These are phyloP conservation scores for Candida qinlingensis DNA, from an alignment of 805 yeast genomes.

Conservation along the genomic window DNA sequence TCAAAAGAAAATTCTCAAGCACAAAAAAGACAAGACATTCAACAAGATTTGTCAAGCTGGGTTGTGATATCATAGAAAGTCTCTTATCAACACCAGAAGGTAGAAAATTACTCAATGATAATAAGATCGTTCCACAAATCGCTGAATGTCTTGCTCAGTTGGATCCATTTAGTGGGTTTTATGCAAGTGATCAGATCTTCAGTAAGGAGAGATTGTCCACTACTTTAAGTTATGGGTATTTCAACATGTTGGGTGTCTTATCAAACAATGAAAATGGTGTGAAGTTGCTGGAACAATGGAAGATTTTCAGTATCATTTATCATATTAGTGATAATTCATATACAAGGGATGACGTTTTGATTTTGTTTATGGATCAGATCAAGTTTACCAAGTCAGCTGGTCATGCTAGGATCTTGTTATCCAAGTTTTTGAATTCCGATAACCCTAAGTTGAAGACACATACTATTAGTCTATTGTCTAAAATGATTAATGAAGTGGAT, in stretches of 20 bases:
- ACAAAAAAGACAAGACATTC: conserved; percentile 46
- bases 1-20: conserved; percentile 72
- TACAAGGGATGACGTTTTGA: conserved; percentile 50
- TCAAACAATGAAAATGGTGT: conserved; percentile 59
- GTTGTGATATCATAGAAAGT: conserved; percentile 67
- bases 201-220: conserved; percentile 51
- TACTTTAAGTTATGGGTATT: conserved; percentile 72
- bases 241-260: conserved; percentile 71
- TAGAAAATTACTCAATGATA: conserved; percentile 55
- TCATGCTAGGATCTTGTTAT: conserved; percentile 62
- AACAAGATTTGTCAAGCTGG: conserved; percentile 59
- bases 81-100: conserved; percentile 64
- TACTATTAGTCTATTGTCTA: conserved; percentile 51
- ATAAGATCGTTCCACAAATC: conserved; percentile 79
- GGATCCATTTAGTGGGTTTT: conserved; percentile 73
- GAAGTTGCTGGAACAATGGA: conserved; percentile 71
- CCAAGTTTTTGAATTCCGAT: conserved; percentile 57
- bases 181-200: conserved; percentile 69
- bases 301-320: conserved; percentile 73
- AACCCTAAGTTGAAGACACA: conserved; percentile 45
- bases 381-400: conserved; percentile 49
- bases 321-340: conserved; percentile 56
- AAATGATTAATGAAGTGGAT: conserved; percentile 31
- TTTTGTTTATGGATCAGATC: conserved; percentile 54
- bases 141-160: conserved; percentile 86